phyloP scores from a whole-genome alignment of 495 filamentous ascomycete species.

The Terfezia claveryi region DNA sequence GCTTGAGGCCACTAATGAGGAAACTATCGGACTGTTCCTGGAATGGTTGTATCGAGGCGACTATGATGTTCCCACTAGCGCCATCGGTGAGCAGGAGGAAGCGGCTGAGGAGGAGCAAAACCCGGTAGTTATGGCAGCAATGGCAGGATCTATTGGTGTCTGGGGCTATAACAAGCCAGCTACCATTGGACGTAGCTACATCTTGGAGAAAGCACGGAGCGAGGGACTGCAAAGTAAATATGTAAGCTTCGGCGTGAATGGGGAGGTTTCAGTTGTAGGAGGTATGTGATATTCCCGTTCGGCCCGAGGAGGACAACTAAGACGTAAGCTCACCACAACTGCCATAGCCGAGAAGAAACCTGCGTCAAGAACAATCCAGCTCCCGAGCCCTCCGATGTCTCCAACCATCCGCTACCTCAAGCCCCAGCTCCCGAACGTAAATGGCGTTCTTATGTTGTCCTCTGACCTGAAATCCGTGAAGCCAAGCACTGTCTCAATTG shows the following conservation, averaged over 20 bases:
- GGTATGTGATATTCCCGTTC: not conserved
- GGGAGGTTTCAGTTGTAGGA: not conserved
- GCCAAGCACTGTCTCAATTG: not conserved
- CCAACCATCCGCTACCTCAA: not conserved
- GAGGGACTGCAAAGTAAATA: not conserved
- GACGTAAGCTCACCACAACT: too few species aligned
- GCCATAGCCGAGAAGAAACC: too few species aligned
- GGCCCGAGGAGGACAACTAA: too few species aligned
- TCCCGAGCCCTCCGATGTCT: not conserved
- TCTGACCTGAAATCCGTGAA: not conserved
- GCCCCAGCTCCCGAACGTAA: not conserved
- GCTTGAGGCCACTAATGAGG: not conserved
- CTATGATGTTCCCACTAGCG: not conserved
- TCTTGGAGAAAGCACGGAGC: not conserved
- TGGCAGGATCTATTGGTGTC: not conserved
- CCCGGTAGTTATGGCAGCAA: not conserved
- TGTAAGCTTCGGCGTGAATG: not conserved
- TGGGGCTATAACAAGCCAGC: not conserved
- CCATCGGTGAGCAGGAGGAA: not conserved
- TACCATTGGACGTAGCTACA: not conserved
- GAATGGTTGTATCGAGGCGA: not conserved
- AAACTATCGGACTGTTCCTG: not conserved
- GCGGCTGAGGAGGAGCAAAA: not conserved
- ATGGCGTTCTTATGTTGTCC: not conserved
- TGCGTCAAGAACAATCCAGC: not conserved